A percentile compares a stretch with the other conserved stretches of the same genome.
Evolutionary conservation across 148 eudicot species (phyloP).

Genomic region (Cornus suecica): DNA sequence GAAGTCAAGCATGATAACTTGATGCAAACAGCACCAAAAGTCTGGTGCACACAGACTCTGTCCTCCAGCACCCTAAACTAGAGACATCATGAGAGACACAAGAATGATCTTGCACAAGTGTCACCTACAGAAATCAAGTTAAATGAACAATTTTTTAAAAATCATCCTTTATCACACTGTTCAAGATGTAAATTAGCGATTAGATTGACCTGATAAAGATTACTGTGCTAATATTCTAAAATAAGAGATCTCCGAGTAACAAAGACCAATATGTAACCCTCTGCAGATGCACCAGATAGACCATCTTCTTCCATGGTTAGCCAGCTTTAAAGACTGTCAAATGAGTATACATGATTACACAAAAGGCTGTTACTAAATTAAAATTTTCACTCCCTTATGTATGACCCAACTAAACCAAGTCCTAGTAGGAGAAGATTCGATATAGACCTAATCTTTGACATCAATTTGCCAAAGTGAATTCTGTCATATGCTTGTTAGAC

Average conservation of each 20-base stretch:
- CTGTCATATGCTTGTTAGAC: too few relatives aligned
- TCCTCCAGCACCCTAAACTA: background rate
- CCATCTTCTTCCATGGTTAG: background rate
- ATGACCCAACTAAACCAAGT: too few relatives aligned
- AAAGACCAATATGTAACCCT: background rate
- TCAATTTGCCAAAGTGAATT: too few relatives aligned
- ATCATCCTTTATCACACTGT: slow-evolving; percentile 1
- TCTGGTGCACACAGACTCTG: background rate
- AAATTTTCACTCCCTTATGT: background rate
- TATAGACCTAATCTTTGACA: too few relatives aligned
- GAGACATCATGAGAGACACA: background rate
- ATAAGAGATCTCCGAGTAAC: background rate
- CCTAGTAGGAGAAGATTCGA: too few relatives aligned
- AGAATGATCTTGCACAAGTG: background rate
- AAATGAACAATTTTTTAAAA: background rate
- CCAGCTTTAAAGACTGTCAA: background rate
- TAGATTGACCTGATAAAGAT: background rate
- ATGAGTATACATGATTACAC: background rate
- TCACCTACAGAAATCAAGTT: background rate
- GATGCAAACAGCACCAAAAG: too few relatives aligned
- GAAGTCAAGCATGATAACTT: too few relatives aligned
- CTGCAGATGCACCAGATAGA: background rate
- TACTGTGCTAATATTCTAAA: background rate
- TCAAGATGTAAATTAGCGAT: background rate
- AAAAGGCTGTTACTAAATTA: background rate